Conservation (phyloP, 164 flowering plant species). For the Piper betle region DNA sequence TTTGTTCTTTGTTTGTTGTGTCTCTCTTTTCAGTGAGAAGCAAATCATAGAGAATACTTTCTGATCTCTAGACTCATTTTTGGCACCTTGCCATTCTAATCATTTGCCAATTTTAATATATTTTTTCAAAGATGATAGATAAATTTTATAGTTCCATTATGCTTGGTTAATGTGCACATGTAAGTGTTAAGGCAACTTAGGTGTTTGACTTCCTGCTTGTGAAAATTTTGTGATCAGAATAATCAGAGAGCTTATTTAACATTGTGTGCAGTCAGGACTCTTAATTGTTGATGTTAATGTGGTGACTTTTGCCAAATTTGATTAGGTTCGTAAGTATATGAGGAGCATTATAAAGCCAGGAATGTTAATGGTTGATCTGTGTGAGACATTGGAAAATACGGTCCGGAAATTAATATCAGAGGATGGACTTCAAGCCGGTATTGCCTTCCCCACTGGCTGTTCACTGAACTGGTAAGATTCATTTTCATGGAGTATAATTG, state of each 20-base stretch:
- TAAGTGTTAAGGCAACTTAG: not conserved
- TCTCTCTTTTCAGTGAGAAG: no score
- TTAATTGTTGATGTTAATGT: no score
- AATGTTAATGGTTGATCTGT: slow-evolving; percentile 77
- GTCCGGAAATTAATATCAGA: slow-evolving; percentile 91
- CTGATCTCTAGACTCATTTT: no score
- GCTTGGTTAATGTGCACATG: not conserved
- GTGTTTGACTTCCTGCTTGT: not conserved
- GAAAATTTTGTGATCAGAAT: not conserved
- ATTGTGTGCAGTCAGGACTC: not conserved
- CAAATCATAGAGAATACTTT: no score
- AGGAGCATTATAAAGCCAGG: slow-evolving; percentile 81
- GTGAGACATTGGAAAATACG: slow-evolving; percentile 92
- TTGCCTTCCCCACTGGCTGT: slow-evolving; percentile 99
- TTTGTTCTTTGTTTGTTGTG: no score
- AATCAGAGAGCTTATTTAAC: not conserved
- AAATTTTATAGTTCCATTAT: not conserved
- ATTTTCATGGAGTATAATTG: not conserved
- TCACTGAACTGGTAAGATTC: slow-evolving; percentile 71
- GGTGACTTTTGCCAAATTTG: not conserved
- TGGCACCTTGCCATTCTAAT: no score
- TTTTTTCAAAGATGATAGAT: not conserved
- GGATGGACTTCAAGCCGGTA: slow-evolving; percentile 95
- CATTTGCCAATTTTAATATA: not conserved
- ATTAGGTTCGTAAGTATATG: slow-evolving; percentile 83